phyloP scores from a whole-genome alignment of 768 basidiomycete species.

The Sarcodon aspratus region DNA sequence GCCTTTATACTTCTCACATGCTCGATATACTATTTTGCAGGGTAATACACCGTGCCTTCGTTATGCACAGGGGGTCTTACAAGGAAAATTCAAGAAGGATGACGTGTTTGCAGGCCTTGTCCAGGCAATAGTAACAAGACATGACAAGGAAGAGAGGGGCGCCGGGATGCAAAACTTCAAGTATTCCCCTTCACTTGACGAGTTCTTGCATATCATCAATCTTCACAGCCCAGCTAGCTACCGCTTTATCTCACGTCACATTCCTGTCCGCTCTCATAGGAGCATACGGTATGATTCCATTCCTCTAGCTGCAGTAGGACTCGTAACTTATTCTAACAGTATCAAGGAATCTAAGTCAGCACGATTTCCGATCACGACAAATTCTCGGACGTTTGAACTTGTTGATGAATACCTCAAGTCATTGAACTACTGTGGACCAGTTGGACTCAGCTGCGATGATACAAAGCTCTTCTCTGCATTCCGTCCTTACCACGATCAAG shows the following conservation, averaged over 20 bases:
- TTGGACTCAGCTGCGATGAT: conserved; percentile 23
- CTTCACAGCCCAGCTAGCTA: conserved; percentile 19
- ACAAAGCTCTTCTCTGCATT: conserved; percentile 19
- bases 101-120: conserved; percentile 18
- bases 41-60: background rate
- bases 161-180: conserved; percentile 23
- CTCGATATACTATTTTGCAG: background rate
- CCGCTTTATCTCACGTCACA: conserved; percentile 9
- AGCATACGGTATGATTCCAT: background rate
- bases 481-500: conserved; percentile 14
- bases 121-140: conserved; percentile 15
- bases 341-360: conserved; percentile 9
- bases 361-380: conserved; percentile 13
- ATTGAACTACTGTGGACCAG: conserved; percentile 12
- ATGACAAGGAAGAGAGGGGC: conserved; percentile 16
- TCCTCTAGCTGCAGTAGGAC: background rate
- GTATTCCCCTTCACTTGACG: conserved; percentile 19
- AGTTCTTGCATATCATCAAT: conserved; percentile 16
- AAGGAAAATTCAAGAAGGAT: conserved; percentile 16
- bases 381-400: conserved; percentile 9
- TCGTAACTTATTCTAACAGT: conserved; percentile 10
- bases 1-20: background rate
- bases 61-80: conserved; percentile 10
- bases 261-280: conserved; percentile 2
- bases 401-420: conserved; percentile 9